Base-by-base conservation (phyloP, 768 basidiomycete genomes). In the Tephrocybe sp. region DNA sequence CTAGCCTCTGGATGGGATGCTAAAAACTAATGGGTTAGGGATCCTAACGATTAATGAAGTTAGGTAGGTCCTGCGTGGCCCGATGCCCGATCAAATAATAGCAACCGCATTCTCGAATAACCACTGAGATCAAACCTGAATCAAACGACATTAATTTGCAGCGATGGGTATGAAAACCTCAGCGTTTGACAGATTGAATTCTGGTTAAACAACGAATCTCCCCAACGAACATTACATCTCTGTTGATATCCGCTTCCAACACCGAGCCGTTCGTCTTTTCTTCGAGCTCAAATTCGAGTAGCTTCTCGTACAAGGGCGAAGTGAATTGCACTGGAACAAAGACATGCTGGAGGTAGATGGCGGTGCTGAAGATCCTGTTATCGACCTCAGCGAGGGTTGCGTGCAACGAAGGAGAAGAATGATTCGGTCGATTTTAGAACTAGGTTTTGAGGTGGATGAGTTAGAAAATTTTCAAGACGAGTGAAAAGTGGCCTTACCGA, bases 401-500 rank as follows among this genome's bases (percentile, higher is more conserved):
- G 68, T 84, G 91, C 64, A 67, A 94, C 97, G 22, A 79, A 75
- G 47, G 84, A 77, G 64, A 98, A 98, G 0, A 86, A 80, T 0
- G 91, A 93, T 11, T 92, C 95, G 4, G 88, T 84, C 27, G 89
- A 83, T 70, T 98, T 98, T 59, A 98, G 80, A 12, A 97, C 94
- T 91, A 56, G 9, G 11, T 6, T 4, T 21, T 0, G 19, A 19
- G 13, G 21, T 4, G 13, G 34, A 24, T 19, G 36, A n/a, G n/a
- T n/a, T 19, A 31, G 22, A 21, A 5, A 31, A 4, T 27, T 35
- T 13, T 19, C 19, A 38, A 15, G 15, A 19, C 5, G 18, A 1
- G 13, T 38, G 11, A 6, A 26, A 28, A 19, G 16, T 9, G 19
- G 22, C 60, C 82, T 31, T 58, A 92, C 92, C 87, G 16, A 95